A percentile compares a stretch with the other conserved stretches of the same genome.
Evolutionary conservation across 179 eudicot genomes (phyloP).

Genomic region (Gypsophila paniculata): DNA sequence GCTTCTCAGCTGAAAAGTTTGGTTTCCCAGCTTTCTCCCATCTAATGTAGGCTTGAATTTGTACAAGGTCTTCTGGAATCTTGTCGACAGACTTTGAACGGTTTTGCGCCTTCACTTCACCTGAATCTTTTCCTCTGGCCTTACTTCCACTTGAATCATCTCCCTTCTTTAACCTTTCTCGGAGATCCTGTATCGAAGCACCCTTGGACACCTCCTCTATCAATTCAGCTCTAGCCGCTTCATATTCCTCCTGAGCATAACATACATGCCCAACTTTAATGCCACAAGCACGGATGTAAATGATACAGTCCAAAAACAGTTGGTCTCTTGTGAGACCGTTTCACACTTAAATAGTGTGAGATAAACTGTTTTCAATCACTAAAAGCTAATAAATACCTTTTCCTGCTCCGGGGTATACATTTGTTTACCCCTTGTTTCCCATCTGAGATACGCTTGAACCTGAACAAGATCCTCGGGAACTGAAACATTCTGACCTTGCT

Average conservation of each 20-base stretch:
- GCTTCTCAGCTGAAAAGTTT: constrained; percentile 59
- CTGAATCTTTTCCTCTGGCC: constrained; percentile 38
- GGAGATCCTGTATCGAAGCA: constrained; percentile 57
- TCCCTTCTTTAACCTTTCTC: constrained; percentile 51
- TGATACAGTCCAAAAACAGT: not conserved
- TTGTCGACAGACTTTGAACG: constrained; percentile 37
- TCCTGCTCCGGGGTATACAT: constrained; percentile 74
- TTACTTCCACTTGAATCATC: constrained; percentile 37
- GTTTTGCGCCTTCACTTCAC: constrained; percentile 34
- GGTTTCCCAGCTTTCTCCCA: constrained; percentile 94
- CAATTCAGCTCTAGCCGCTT: constrained; percentile 79
- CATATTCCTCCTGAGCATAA: constrained; percentile 63
- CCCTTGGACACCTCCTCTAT: constrained; percentile 65
- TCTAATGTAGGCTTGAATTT: constrained; percentile 64
- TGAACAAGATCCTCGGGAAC: constrained; percentile 99
- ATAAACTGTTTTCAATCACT: no score
- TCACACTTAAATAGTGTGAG: no score
- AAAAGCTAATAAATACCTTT: constrained; percentile 42
- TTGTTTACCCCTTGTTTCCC: constrained; percentile 97
- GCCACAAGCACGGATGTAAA: not conserved
- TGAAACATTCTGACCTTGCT: constrained; percentile 38
- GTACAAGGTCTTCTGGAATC: constrained; percentile 67
- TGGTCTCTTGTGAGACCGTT: no score
- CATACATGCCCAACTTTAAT: constrained; percentile 8
- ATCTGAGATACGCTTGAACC: constrained; percentile 75